A percentile compares a stretch with the other conserved stretches of the same genome.
These are phyloP conservation scores for Leucoagaricus sp. DNA, from an alignment of 1,284 basidiomycete genomes.

Conservation along the genomic window DNA sequence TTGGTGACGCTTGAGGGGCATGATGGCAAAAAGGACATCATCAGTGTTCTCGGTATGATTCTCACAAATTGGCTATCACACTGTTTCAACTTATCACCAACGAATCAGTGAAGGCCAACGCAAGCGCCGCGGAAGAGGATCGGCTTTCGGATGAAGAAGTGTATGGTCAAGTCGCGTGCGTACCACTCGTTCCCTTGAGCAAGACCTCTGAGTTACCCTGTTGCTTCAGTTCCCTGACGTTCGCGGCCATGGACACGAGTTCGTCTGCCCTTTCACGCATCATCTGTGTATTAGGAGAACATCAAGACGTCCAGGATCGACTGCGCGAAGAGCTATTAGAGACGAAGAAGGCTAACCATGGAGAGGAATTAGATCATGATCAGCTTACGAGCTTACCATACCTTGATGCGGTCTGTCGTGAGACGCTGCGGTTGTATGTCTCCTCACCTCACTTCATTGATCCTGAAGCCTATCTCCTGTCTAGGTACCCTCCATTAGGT, in stretches of 20 bases:
- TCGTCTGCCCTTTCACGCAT: conserved; percentile 37
- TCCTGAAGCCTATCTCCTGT: neutral
- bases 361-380: conserved; percentile 32
- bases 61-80: neutral
- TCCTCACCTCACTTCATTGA: neutral
- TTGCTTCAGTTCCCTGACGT: conserved; percentile 35
- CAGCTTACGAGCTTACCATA: conserved; percentile 37
- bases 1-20: conserved; percentile 22
- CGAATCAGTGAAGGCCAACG: conserved; percentile 33
- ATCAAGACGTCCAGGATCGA: conserved; percentile 36
- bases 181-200: neutral
- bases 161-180: conserved; percentile 30
- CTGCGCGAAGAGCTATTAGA: conserved; percentile 35
- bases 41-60: conserved; percentile 42
- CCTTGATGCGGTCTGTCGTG: conserved; percentile 41
- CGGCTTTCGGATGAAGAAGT: conserved; percentile 33
- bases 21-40: conserved; percentile 39
- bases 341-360: conserved; percentile 20
- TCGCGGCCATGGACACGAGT: conserved; percentile 45
- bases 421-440: conserved; percentile 30
- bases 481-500: conserved; percentile 29
- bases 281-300: conserved; percentile 33
- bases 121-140: conserved; percentile 32
- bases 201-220: no score
- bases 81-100: neutral